Conservation (phyloP, 1,284 basidiomycete genomes). For the Puccinia coronata region DNA sequence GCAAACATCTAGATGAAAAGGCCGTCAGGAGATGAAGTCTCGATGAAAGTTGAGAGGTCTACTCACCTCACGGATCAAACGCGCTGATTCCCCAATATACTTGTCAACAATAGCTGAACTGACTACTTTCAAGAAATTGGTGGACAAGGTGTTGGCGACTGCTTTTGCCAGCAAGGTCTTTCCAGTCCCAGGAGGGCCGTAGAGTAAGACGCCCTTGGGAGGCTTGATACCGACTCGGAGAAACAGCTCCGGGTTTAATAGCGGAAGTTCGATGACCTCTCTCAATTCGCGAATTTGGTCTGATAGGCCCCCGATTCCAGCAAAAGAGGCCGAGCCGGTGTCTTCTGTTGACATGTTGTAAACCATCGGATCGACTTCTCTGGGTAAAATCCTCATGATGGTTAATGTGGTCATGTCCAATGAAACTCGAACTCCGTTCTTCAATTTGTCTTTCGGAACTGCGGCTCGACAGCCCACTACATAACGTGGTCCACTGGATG, state of each 20-base stretch:
- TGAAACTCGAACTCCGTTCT: constrained; percentile 90
- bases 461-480: constrained; percentile 97
- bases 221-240: constrained; percentile 92
- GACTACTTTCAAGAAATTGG: constrained; percentile 98
- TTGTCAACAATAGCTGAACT: constrained; percentile 99
- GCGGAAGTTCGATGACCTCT: constrained; percentile 93
- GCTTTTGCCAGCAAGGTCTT: constrained; percentile 95
- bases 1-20: constrained; percentile 82
- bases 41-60: not conserved
- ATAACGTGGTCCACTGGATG: constrained; percentile 95
- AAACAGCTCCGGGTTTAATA: constrained; percentile 95
- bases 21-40: not conserved
- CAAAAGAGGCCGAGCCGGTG: constrained; percentile 90
- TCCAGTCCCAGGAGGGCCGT: constrained; percentile 90
- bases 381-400: constrained; percentile 95
- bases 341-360: constrained; percentile 99
- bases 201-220: constrained; percentile 88
- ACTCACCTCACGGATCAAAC: constrained; percentile 69
- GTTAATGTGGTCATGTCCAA: constrained; percentile 99
- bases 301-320: constrained; percentile 91
- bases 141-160: constrained; percentile 90
- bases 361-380: constrained; percentile 96
- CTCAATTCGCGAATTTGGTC: constrained; percentile 96
- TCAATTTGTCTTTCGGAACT: constrained; percentile 77
- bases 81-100: constrained; percentile 96